Conservation (phyloP, 768 basidiomycete species). For the Flagelloscypha sp. region DNA sequence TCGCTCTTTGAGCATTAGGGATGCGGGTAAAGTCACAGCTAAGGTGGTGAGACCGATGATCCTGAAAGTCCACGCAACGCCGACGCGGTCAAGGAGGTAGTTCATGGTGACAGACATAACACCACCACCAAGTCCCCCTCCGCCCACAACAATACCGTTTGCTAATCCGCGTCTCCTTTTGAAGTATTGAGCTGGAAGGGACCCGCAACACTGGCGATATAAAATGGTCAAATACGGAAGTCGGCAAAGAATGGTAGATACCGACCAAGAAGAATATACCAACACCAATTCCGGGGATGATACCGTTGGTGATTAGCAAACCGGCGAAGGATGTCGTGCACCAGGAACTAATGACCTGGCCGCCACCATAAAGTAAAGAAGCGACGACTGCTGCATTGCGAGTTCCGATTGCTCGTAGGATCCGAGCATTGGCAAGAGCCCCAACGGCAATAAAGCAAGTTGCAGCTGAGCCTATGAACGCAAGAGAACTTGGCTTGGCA, state of each 20-base stretch:
- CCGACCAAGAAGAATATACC: slow-evolving; percentile 15
- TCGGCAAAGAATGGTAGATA: no score
- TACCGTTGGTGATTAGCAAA: slow-evolving; percentile 21
- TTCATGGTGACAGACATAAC: slow-evolving; percentile 20
- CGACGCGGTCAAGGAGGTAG: slow-evolving; percentile 18
- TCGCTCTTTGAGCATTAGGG: slow-evolving; percentile 16
- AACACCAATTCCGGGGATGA: slow-evolving; percentile 20
- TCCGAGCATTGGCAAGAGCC: slow-evolving; percentile 19
- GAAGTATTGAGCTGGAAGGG: slow-evolving; percentile 28
- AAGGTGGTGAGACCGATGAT: slow-evolving; percentile 22
- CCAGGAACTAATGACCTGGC: slow-evolving; percentile 21
- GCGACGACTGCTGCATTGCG: slow-evolving; percentile 19
- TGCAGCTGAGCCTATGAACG: slow-evolving; percentile 24
- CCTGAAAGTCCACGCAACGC: slow-evolving; percentile 23
- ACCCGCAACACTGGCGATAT: slow-evolving; percentile 19
- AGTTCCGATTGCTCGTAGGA: slow-evolving; percentile 22
- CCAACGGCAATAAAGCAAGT: slow-evolving; percentile 20
- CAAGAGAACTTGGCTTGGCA: slow-evolving; percentile 16
- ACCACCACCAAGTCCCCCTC: slow-evolving; percentile 26
- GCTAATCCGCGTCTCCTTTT: slow-evolving; percentile 22
- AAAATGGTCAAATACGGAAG: no score
- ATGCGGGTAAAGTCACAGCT: slow-evolving; percentile 17
- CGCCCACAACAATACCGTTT: slow-evolving; percentile 25
- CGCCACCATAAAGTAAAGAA: slow-evolving; percentile 19
- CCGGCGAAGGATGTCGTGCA: slow-evolving; percentile 17